A percentile compares a stretch with the other conserved stretches of the same genome.
Evolutionary conservation across 1,139 yeast genomes (phyloP).

Genomic region (Kurtzmaniella quercitrusa): DNA sequence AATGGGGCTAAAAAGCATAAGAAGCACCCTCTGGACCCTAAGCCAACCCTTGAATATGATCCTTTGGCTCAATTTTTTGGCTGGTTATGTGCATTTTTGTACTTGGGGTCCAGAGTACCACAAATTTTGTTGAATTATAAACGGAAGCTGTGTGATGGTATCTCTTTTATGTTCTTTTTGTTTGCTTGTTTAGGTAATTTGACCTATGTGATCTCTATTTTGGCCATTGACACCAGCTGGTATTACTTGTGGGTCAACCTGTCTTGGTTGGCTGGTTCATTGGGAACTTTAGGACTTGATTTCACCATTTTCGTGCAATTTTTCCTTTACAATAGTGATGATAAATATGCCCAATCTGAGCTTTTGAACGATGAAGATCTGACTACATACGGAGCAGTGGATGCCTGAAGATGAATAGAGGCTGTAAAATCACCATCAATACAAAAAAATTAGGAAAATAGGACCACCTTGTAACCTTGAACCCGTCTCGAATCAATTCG

Average conservation of each 20-base stretch:
- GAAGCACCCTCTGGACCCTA: conserved; percentile 26
- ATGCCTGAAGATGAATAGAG: background rate
- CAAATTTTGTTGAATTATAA: conserved; percentile 79
- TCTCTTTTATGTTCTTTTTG: conserved; percentile 83
- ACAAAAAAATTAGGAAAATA: too few relatives aligned
- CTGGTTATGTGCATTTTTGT: conserved; percentile 83
- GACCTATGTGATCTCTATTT: conserved; percentile 81
- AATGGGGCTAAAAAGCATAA: conserved; percentile 24
- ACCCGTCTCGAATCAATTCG: too few relatives aligned
- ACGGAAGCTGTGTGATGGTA: conserved; percentile 90
- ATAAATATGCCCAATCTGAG: background rate
- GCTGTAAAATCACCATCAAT: background rate
- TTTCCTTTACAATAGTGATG: conserved; percentile 60
- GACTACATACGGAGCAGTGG: background rate
- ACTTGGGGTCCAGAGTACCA: conserved; percentile 85
- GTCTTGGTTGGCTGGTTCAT: conserved; percentile 89
- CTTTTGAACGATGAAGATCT: conserved; percentile 9
- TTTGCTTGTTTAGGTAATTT: conserved; percentile 92
- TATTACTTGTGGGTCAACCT: conserved; percentile 74
- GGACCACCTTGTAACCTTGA: too few relatives aligned
- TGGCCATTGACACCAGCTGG: conserved; percentile 68
- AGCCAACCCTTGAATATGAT: conserved; percentile 52
- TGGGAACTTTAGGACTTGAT: conserved; percentile 84
- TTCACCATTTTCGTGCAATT: conserved; percentile 83
- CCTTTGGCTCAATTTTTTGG: conserved; percentile 85